These are phyloP conservation scores for Colletotrichum sp. DNA, from an alignment of 2,329 filamentous ascomycete species.

Conservation along the genomic window DNA sequence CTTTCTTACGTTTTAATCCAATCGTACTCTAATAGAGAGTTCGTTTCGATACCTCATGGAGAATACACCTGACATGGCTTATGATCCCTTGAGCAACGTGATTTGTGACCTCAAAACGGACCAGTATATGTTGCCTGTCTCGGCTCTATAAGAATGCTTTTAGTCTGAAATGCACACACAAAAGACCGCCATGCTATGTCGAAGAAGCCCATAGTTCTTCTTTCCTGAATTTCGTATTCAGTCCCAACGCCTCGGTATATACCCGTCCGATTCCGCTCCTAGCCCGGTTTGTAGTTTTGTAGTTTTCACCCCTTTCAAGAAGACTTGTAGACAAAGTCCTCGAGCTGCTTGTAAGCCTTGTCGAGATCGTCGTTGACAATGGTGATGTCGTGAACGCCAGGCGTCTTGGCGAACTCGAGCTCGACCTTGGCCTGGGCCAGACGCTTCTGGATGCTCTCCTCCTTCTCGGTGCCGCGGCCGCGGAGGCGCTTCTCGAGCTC, in stretches of 20 bases:
- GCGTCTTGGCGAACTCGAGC: constrained; percentile 73
- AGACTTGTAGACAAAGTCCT: constrained; percentile 50
- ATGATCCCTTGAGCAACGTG: not conserved
- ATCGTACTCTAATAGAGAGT: constrained; percentile 45
- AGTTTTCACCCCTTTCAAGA: not conserved
- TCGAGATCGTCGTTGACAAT: constrained; percentile 51
- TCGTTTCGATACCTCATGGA: constrained; percentile 46
- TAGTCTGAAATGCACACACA: constrained; percentile 2
- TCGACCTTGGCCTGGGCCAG: constrained; percentile 76
- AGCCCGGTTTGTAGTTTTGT: not conserved
- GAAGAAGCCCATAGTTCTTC: not conserved
- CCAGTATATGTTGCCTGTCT: not conserved
- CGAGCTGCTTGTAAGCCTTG: constrained; percentile 57
- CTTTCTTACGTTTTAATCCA: constrained; percentile 34
- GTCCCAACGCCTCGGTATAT: constrained; percentile 1
- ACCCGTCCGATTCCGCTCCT: not conserved
- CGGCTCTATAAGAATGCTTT: not conserved
- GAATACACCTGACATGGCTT: constrained; percentile 14
- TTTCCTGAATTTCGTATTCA: not conserved
- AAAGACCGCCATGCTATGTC: constrained; percentile 6
- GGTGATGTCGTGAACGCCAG: constrained; percentile 54
- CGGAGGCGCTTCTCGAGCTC: constrained; percentile 77
- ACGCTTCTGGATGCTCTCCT: constrained; percentile 73
- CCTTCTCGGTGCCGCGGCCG: constrained; percentile 78
- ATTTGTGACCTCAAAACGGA: not conserved